Base-by-base conservation (phyloP, 805 yeast genomes). In the Hanseniaspora valbyensis region DNA sequence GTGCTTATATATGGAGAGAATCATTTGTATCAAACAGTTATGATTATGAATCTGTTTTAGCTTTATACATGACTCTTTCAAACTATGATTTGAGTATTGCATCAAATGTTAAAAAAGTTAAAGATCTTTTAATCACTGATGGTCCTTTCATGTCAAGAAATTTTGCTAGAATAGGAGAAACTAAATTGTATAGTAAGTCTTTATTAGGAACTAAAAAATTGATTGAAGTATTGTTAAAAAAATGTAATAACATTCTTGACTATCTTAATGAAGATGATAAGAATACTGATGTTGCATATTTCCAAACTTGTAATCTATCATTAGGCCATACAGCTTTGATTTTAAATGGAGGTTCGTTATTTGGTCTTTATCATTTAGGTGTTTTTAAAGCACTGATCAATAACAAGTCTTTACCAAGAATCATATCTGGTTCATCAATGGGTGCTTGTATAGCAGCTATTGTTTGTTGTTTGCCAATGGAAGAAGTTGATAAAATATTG, bases 301-400 rank as follows among this genome's bases (percentile, higher is more conserved):
- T 88, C 82, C 67, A 92, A 80, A 62, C 96, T 81, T 66, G 86
- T 85, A 16, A 76, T 58, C 88, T 87, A 62, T 80, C 95, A 0
- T 77, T 83, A 63, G 98, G 98, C 0, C 77, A 86, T 43, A 87
- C 97, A 0, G 96, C 96, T 0, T 69, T 92, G 52, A 77, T 90
- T 34, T 69, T 92, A 24, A 96, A 92, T 65, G 98, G 98, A 26
- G 97, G 98, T 2, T 83, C 96, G 0, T 67, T 92, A 21, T 92
- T 90, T 67, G 97, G 98, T 0, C 68, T 92, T 54, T 89, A 95
- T 59, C 98, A 92, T 64, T 62, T 92, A 32, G 98, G 98, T 1
- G 95, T 89, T 1, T 84, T 90, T 8, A 82, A 83, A 55, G 90
- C 92, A 0, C 69, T 92, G n/a, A 76, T 81, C 54, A 74, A 75